A percentile compares a stretch with the other conserved stretches of the same genome.
Conservation (phyloP, 2,329 filamentous ascomycete species). For the Nemania abortiva region DNA sequence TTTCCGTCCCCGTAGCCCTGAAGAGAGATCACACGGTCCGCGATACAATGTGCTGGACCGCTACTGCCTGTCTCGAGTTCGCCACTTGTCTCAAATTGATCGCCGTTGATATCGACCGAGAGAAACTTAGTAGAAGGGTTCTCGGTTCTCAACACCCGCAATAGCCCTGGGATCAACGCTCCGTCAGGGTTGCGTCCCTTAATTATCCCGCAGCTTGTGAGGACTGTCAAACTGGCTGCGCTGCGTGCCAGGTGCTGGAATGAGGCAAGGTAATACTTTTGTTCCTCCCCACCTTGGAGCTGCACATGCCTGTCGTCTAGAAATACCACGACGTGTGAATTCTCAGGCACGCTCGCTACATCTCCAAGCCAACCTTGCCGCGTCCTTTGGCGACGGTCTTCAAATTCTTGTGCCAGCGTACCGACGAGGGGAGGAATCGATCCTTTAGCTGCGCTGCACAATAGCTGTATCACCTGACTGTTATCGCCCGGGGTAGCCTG, state of each 20-base stretch:
- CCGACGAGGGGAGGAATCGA: too few species aligned
- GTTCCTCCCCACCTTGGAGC: too few species aligned
- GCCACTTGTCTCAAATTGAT: constrained; percentile 40
- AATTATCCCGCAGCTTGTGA: constrained; percentile 41
- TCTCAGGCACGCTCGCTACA: background rate
- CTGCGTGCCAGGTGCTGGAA: constrained; percentile 39
- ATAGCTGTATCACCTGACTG: background rate
- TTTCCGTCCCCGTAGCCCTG: background rate
- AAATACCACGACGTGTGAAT: constrained; percentile 27
- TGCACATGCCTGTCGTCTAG: constrained; percentile 13
- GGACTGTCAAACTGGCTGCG: constrained; percentile 29
- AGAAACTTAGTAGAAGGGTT: constrained; percentile 43
- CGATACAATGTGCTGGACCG: too few species aligned
- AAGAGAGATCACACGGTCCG: constrained; percentile 5
- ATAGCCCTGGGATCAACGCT: constrained; percentile 44
- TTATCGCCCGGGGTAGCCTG: background rate
- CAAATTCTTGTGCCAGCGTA: background rate
- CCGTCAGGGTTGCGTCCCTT: constrained; percentile 43
- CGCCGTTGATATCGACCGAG: background rate
- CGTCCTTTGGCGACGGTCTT: background rate
- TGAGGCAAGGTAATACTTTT: background rate
- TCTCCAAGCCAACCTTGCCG: background rate
- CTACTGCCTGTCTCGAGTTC: too few species aligned
- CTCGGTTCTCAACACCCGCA: constrained; percentile 45
- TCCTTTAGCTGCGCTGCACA: too few species aligned